These are phyloP conservation scores for Hsuehochloa calcarea DNA, from an alignment of 176 grass and related monocot genomes.

Conservation along the genomic window DNA sequence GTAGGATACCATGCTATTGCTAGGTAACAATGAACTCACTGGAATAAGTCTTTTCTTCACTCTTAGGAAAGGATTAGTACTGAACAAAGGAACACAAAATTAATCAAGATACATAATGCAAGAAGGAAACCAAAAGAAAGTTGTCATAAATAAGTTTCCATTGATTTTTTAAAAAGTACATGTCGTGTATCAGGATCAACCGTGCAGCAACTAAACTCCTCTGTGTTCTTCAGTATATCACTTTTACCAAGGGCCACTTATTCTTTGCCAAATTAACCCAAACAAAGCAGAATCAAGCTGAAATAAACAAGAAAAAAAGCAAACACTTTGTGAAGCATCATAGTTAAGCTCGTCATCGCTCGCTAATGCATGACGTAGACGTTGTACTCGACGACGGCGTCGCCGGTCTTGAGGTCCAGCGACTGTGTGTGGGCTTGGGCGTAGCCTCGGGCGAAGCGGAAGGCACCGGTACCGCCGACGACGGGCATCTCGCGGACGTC, in stretches of 20 bases:
- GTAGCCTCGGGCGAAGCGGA: constrained; percentile 67
- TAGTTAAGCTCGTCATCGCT: neutral
- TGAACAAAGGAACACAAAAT: neutral
- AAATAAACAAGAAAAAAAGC: neutral
- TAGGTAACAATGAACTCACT: neutral
- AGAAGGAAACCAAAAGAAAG: neutral
- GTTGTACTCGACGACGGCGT: constrained; percentile 70
- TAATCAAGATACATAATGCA: neutral
- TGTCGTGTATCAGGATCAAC: neutral
- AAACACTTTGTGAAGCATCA: neutral
- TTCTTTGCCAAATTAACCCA: neutral
- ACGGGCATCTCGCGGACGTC: constrained; percentile 58
- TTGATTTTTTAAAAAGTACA: neutral
- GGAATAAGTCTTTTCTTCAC: neutral
- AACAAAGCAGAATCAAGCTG: neutral
- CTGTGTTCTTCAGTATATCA: neutral
- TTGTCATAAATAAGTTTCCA: neutral
- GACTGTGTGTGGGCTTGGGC: constrained; percentile 47
- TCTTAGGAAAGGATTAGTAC: neutral
- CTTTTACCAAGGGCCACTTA: neutral
- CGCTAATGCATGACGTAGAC: constrained; percentile 59
- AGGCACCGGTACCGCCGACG: constrained; percentile 56
- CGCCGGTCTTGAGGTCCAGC: constrained; percentile 41
- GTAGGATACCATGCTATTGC: no score
- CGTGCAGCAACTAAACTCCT: neutral